phyloP scores from a whole-genome alignment of 805 yeast genomes.

The Monosporozyma aquatica region DNA sequence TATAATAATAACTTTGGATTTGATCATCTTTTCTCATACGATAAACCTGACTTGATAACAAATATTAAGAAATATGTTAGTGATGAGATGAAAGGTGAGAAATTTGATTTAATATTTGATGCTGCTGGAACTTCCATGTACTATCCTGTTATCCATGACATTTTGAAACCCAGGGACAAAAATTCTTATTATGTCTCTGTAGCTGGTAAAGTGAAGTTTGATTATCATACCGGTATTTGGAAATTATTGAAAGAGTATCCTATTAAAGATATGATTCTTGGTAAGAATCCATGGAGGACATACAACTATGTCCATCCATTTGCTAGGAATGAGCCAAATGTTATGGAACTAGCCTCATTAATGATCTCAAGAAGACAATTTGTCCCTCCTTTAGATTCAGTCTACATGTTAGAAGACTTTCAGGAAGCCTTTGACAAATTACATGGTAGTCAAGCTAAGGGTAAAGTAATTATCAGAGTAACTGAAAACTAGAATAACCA shows the following conservation, averaged over 20 bases:
- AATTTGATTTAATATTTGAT: constrained; percentile 57
- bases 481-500: background rate
- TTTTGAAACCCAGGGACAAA: constrained; percentile 38
- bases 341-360: constrained; percentile 17
- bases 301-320: constrained; percentile 27
- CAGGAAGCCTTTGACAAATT: constrained; percentile 43
- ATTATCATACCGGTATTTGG: constrained; percentile 15
- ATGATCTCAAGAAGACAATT: constrained; percentile 27
- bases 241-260: constrained; percentile 6
- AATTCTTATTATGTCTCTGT: constrained; percentile 46
- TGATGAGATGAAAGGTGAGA: constrained; percentile 28
- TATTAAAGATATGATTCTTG: constrained; percentile 10
- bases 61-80: constrained; percentile 29
- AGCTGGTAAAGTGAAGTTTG: constrained; percentile 43
- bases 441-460: constrained; percentile 41
- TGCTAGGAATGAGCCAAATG: constrained; percentile 6
- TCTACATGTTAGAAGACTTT: constrained; percentile 40
- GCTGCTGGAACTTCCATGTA: constrained; percentile 52
- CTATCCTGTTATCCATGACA: constrained; percentile 33
- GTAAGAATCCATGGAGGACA: constrained; percentile 17
- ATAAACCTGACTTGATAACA: constrained; percentile 33
- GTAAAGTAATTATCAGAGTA: constrained; percentile 44
- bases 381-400: constrained; percentile 45
- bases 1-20: constrained; percentile 47
- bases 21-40: constrained; percentile 50